These are phyloP conservation scores for Zancudomyces culisetae DNA, from an alignment of 371 early-diverging fungal genomes.

Conservation along the genomic window DNA sequence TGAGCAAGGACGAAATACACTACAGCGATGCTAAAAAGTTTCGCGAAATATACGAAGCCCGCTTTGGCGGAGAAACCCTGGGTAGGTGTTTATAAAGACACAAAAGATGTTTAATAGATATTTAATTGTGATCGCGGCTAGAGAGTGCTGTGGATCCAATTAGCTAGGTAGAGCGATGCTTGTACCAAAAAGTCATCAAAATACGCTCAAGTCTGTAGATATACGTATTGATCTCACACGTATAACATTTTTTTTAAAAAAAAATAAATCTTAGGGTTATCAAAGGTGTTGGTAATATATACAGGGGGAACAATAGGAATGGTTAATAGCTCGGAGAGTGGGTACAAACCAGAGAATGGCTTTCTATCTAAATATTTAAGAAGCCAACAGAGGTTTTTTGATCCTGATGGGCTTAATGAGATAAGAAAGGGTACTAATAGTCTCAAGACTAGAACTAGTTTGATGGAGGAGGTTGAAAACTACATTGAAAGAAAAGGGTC, in stretches of 20 bases:
- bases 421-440: constrained; percentile 2
- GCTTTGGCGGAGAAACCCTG: background rate
- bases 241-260: no score
- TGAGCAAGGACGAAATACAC: background rate
- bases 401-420: constrained; percentile 28
- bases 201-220: no score
- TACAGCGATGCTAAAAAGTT: background rate
- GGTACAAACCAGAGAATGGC: constrained; percentile 60
- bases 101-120: no score
- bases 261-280: constrained; percentile 29
- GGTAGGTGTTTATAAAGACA: no score
- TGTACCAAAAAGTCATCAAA: no score
- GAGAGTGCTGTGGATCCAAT: no score
- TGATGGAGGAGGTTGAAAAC: background rate
- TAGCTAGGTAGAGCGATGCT: no score
- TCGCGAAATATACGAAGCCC: background rate
- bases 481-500: background rate
- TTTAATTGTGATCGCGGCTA: no score
- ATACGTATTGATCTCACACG: no score
- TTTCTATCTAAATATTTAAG: constrained; percentile 58
- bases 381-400: constrained; percentile 70
- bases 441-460: background rate
- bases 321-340: constrained; percentile 52
- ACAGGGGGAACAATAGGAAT: constrained; percentile 94
- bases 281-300: constrained; percentile 74